Evolutionary conservation across 2,329 filamentous ascomycete species (phyloP).

Genomic region (Apiospora saccharicola): DNA sequence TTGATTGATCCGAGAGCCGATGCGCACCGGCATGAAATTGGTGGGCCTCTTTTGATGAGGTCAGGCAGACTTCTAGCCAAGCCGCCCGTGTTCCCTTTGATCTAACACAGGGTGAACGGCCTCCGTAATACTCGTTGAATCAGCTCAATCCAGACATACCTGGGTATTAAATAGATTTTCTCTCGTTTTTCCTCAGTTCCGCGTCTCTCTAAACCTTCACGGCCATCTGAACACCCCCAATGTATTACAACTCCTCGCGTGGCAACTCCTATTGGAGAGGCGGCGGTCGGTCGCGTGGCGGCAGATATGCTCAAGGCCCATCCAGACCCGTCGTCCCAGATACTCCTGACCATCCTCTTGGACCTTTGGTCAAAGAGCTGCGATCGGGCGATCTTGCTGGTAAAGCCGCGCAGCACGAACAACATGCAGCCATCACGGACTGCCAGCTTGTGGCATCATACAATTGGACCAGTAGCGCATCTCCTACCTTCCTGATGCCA

Average conservation of each 20-base stretch:
- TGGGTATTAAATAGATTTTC: neutral
- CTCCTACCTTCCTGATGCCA: slow-evolving; percentile 43
- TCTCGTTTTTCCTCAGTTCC: neutral
- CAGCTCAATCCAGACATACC: neutral
- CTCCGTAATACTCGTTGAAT: neutral
- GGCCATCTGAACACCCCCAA: neutral
- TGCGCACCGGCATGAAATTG: neutral
- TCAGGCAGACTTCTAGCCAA: neutral
- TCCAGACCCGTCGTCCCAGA: neutral
- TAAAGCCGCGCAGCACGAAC: neutral
- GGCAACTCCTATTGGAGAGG: slow-evolving; percentile 1
- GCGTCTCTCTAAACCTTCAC: neutral
- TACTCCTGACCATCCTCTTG: slow-evolving; percentile 25
- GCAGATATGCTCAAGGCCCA: neutral
- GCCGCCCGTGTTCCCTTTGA: neutral
- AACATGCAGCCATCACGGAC: slow-evolving; percentile 23
- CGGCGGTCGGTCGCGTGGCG: neutral
- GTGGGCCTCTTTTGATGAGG: neutral
- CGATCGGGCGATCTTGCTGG: neutral
- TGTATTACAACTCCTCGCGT: neutral
- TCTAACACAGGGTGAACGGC: neutral
- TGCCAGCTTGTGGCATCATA: slow-evolving; percentile 43
- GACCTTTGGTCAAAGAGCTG: slow-evolving; percentile 23
- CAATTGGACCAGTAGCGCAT: slow-evolving; percentile 44
- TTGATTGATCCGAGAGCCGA: neutral